phyloP scores from a whole-genome alignment of 768 basidiomycete genomes.

The Chalciporus sphaerocephalus region DNA sequence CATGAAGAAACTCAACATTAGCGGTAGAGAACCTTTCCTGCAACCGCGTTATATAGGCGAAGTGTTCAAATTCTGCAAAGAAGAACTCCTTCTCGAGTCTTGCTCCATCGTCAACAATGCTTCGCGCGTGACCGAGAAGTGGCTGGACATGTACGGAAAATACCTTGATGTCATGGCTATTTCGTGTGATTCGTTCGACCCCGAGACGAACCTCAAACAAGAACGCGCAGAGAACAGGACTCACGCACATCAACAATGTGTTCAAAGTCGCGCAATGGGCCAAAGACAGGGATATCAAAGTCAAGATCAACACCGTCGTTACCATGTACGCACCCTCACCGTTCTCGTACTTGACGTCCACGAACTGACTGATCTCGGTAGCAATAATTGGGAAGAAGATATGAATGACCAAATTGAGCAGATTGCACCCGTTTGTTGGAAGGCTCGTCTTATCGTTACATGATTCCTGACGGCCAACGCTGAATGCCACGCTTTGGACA shows the following conservation, averaged over 20 bases:
- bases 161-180: constrained; percentile 37
- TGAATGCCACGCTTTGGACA: constrained; percentile 1
- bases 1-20: constrained; percentile 35
- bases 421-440: constrained; percentile 32
- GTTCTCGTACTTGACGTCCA: background rate
- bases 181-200: constrained; percentile 34
- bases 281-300: constrained; percentile 25
- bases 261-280: constrained; percentile 32
- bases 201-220: constrained; percentile 29
- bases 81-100: constrained; percentile 30
- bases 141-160: constrained; percentile 33
- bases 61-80: constrained; percentile 32
- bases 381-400: constrained; percentile 34
- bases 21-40: constrained; percentile 33
- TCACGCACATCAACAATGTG: constrained; percentile 25
- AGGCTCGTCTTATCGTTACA: constrained; percentile 18
- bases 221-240: constrained; percentile 29
- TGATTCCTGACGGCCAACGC: background rate
- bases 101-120: constrained; percentile 30
- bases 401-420: constrained; percentile 32
- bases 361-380: constrained; percentile 1
- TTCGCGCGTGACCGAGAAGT: constrained; percentile 34
- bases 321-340: constrained; percentile 18
- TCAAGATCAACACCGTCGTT: constrained; percentile 34
- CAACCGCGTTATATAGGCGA: constrained; percentile 30